Percentiles rank a stretch among this genome's conserved stretches.
Evolutionary conservation across 1,284 basidiomycete species (phyloP).

Genomic region (Tilletia horrida): DNA sequence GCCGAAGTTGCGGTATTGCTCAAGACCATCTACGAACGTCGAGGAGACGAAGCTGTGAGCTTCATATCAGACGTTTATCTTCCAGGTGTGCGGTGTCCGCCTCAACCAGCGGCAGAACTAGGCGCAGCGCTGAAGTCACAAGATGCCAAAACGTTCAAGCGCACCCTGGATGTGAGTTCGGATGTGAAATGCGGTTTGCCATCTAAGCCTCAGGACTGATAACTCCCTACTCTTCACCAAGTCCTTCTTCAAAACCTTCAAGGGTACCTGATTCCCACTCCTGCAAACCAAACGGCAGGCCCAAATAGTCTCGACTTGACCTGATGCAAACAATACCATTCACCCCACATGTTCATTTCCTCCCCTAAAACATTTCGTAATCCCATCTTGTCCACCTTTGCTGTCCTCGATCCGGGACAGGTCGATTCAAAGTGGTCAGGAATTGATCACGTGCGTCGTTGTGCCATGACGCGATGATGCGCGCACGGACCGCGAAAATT

Average conservation of each 20-base stretch:
- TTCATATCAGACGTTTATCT: slow-evolving; percentile 78
- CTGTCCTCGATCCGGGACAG: too few species aligned
- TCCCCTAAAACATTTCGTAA: not conserved
- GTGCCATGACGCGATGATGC: too few species aligned
- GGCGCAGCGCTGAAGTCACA: slow-evolving; percentile 35
- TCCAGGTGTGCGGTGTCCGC: slow-evolving; percentile 82
- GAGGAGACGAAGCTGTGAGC: slow-evolving; percentile 78
- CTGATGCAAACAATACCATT: too few species aligned
- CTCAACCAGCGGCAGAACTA: slow-evolving; percentile 73
- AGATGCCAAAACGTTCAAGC: slow-evolving; percentile 72
- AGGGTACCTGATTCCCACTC: too few species aligned
- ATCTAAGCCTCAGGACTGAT: too few species aligned
- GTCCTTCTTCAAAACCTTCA: too few species aligned
- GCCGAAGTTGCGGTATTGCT: slow-evolving; percentile 75
- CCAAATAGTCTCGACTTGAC: too few species aligned
- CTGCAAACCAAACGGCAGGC: too few species aligned
- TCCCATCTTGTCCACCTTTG: too few species aligned
- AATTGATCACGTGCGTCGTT: not conserved
- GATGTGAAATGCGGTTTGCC: not conserved
- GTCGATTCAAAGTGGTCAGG: not conserved
- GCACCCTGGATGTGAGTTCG: slow-evolving; percentile 7
- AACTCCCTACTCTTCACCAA: not conserved
- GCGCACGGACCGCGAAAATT: too few species aligned
- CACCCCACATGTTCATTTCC: too few species aligned
- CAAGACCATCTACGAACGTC: slow-evolving; percentile 71